Evolutionary conservation across 2,329 filamentous ascomycete species (phyloP), one percentile per base, ranked within the genome.

Genomic region (Drechslerella stenobrocha): DNA sequence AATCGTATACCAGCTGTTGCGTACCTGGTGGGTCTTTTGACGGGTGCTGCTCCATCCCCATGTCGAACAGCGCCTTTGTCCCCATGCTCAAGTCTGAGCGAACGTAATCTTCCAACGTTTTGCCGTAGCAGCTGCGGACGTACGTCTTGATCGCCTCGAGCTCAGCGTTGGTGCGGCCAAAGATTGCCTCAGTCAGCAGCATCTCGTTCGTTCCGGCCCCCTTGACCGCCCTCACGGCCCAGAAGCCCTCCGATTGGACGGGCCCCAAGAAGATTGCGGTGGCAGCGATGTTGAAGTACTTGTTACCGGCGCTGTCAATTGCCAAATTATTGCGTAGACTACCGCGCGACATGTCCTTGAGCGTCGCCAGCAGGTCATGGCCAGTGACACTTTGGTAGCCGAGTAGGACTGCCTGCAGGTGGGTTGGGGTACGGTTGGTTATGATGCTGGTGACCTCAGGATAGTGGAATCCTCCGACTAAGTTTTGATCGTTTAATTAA

Each of bases 151-250:
- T 96, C 35, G 89, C 89, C 55, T 84, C 82, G 35, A 98, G 80
- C 73, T 97, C 92, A 30, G 90, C 90, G 74, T 97, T 97, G 32
- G 85, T 88, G 32, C 92, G 84, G 6, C 85, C 82, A 2, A 96
- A 82, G 1, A 97, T 81, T 3, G 96, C 82, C 72, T 97, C 92
- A 75, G 96, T 93, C 50, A 98, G 80, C 0, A 93, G 80, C 56
- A 80, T 79, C 75, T 97, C 92, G 73, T 95, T 95, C 0, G 92
- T 97, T 5, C 93, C 93, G 0, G 84, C 75, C 0, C 92, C 90
- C 48, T 84, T 80, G 79, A 96, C 85, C 1, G 90, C 87, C 1
- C 86, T 81, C 73, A 86, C 80, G 6, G 93, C 78, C 53, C 84
- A 82, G 73, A 86, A 80, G 2, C 87, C 86, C 75, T 97, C 92